Evolutionary conservation across 2,329 filamentous ascomycete species (phyloP).

Genomic region (Microcera coccophila): DNA sequence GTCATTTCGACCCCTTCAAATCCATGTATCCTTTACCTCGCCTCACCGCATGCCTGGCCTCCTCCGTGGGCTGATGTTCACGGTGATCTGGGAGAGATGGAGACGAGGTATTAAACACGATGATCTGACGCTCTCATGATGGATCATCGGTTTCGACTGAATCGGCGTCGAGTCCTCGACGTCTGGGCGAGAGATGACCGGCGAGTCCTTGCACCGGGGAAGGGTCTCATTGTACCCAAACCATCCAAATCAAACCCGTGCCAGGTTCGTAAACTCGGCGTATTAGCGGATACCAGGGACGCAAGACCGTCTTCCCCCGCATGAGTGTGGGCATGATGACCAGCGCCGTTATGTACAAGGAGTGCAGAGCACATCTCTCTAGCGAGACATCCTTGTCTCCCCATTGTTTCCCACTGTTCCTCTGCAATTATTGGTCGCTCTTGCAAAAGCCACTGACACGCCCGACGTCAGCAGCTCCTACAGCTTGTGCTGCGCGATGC

Average conservation of each 20-base stretch:
- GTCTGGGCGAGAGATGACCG: too few relatives aligned
- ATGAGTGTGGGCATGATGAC: neutral
- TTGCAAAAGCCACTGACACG: constrained; percentile 28
- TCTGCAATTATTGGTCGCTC: constrained; percentile 21
- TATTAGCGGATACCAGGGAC: constrained; percentile 21
- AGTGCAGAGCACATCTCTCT: neutral
- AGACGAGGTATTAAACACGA: neutral
- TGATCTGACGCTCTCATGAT: neutral
- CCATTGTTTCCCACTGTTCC: constrained; percentile 11
- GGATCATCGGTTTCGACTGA: neutral
- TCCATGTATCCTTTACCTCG: neutral
- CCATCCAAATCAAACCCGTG: too few relatives aligned
- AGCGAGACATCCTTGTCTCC: constrained; percentile 10
- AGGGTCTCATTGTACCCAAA: too few relatives aligned
- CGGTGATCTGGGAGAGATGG: neutral
- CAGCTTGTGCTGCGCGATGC: constrained; percentile 50
- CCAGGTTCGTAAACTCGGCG: constrained; percentile 26
- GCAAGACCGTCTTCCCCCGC: neutral
- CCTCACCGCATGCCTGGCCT: neutral
- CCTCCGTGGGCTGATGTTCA: neutral
- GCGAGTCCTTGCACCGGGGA: too few relatives aligned
- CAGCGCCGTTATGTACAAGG: neutral
- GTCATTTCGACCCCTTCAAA: constrained; percentile 10
- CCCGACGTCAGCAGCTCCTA: constrained; percentile 40
- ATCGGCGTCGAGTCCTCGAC: too few relatives aligned